Evolutionary conservation across 805 yeast species (phyloP), one percentile per base, ranked within the genome.

Genomic region (Candida verbasci): DNA sequence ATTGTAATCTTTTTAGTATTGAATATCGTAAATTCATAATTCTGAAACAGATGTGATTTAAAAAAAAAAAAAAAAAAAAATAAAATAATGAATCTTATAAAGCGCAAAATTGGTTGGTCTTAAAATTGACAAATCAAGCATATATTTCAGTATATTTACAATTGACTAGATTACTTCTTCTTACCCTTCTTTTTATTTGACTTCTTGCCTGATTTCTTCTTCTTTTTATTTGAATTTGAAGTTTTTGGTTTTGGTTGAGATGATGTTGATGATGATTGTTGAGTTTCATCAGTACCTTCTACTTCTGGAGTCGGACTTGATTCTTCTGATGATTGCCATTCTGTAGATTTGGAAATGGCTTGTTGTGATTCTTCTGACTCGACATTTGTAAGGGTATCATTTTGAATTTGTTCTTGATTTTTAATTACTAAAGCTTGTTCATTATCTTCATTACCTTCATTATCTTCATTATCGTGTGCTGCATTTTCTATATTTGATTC

Each of bases 131-230:
- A n/a, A n/a, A n/a, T n/a, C n/a, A n/a, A n/a, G n/a, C n/a, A n/a
- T n/a, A n/a, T n/a, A n/a, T n/a, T n/a, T n/a, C n/a, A n/a, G n/a
- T 18, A 24, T 7, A n/a, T 24, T 24, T 24, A 24, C 6, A 11
- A 24, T n/a, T 11, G 6, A 4, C 27, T 17, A 6, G 31, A 18
- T 27, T 38, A 42, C 39, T 39, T 39, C 36, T 35, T 34, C 27
- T 42, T 42, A 18, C 40, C 38, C 31, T 41, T 41, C 32, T 38
- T 41, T 22, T 42, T 42, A 7, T 33, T 30, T 9, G 28, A 17
- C 20, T 42, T 42, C 28, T 40, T 42, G 7, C 40, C 33, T 16
- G 37, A 23, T 23, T 42, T 42, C 29, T 42, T 42, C 28, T 42
- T 42, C 33, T 42, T 42, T 31, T 42, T 42, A 25, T 12, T 12